A percentile compares a stretch with the other conserved stretches of the same genome.
Conservation (phyloP, 257 asterid species). For the Handroanthus guayacan region DNA sequence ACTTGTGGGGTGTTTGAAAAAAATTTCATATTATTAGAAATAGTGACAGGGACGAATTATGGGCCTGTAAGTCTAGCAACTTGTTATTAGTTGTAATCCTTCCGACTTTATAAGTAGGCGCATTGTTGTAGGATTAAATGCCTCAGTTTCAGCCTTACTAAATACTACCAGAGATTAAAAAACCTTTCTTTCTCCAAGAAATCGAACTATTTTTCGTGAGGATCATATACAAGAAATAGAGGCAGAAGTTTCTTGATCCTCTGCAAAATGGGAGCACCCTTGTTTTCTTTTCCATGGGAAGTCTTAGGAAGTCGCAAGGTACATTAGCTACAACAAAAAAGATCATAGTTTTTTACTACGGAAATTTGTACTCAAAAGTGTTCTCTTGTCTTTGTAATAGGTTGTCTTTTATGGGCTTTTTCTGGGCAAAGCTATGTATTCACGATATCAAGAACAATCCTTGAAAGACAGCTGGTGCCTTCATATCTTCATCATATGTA, state of each 20-base stretch:
- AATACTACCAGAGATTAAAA: conserved; percentile 3
- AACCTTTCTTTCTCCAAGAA: conserved; percentile 3
- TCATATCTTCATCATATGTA: conserved; percentile 62
- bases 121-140: conserved; percentile 26
- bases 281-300: conserved; percentile 85
- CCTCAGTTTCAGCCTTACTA: conserved; percentile 9
- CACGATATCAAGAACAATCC: conserved; percentile 53
- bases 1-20: too few relatives aligned
- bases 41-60: neutral
- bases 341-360: neutral
- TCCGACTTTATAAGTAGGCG: conserved; percentile 26
- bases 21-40: neutral
- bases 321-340: conserved; percentile 1
- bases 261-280: conserved; percentile 57
- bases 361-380: neutral
- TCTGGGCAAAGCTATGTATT: conserved; percentile 60
- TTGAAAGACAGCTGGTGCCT: conserved; percentile 55
- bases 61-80: neutral
- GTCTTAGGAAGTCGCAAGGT: conserved; percentile 74
- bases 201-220: neutral
- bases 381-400: conserved; percentile 46
- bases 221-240: neutral
- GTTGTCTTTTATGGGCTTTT: conserved; percentile 62
- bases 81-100: neutral
- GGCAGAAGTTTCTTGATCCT: conserved; percentile 13